Conservation (phyloP, 805 yeast species). For the Suhomyces kilbournensis region DNA sequence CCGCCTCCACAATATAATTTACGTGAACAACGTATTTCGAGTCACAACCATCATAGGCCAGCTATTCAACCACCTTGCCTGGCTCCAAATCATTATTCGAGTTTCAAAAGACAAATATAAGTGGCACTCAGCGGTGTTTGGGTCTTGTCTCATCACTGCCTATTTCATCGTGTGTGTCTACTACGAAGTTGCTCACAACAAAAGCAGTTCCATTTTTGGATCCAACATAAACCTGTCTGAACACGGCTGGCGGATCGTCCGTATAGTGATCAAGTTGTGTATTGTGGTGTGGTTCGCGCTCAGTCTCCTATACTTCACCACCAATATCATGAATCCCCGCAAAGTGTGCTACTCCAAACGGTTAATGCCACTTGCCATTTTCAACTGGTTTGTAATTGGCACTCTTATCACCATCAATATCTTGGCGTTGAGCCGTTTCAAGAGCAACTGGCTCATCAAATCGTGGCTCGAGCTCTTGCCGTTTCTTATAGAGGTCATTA, state of each 20-base stretch:
- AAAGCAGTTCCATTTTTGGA: conserved; percentile 8
- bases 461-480: conserved; percentile 49
- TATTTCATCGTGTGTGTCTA: conserved; percentile 16
- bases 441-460: conserved; percentile 35
- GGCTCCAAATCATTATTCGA: conserved; percentile 47
- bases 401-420: conserved; percentile 33
- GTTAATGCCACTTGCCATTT: conserved; percentile 47
- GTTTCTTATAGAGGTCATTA: conserved; percentile 44
- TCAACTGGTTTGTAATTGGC: conserved; percentile 39
- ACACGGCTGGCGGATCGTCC: conserved; percentile 24
- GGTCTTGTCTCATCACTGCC: conserved; percentile 11
- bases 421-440: conserved; percentile 25
- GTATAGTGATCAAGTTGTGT: conserved; percentile 24
- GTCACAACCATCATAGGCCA: conserved; percentile 41
- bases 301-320: conserved; percentile 37
- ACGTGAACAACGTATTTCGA: conserved; percentile 34
- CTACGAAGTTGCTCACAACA: conserved; percentile 10
- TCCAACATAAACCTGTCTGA: conserved; percentile 1
- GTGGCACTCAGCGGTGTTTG: conserved; percentile 22
- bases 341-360: conserved; percentile 45
- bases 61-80: conserved; percentile 49
- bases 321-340: conserved; percentile 30
- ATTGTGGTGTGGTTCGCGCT: conserved; percentile 29
- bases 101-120: conserved; percentile 23
- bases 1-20: conserved; percentile 36